phyloP scores from a whole-genome alignment of 306 rosid genomes.

The Hylodesmum podocarpum region DNA sequence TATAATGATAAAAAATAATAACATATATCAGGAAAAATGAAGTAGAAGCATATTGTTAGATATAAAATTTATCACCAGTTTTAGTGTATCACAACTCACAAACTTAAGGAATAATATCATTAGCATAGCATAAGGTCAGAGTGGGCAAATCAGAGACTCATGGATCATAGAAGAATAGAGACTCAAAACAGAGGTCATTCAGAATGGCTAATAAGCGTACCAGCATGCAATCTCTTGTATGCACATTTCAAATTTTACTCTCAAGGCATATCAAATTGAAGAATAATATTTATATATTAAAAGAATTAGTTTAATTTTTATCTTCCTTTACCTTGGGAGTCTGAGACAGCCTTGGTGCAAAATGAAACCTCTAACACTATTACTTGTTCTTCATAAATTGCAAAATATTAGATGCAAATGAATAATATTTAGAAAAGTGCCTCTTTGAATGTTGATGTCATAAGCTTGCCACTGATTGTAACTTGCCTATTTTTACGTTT shows the following conservation, averaged over 20 bases:
- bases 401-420: not conserved
- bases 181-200: not conserved
- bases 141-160: not conserved
- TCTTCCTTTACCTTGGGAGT: not conserved
- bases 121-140: not conserved
- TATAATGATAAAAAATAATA: not conserved
- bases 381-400: not conserved
- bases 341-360: not conserved
- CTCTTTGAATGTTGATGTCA: not conserved
- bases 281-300: not conserved
- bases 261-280: not conserved
- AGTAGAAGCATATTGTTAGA: not conserved
- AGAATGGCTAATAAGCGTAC: constrained; percentile 7
- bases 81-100: not conserved
- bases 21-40: not conserved
- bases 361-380: not conserved
- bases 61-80: not conserved
- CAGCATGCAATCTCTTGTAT: not conserved
- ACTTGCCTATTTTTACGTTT: not conserved
- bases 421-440: not conserved
- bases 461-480: not conserved
- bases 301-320: not conserved
- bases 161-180: not conserved
- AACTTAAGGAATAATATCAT: not conserved
- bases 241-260: not conserved